A percentile compares a stretch with the other conserved stretches of the same genome.
Evolutionary conservation across 2,329 filamentous ascomycete species (phyloP).

Genomic region (Trichophyton simii): DNA sequence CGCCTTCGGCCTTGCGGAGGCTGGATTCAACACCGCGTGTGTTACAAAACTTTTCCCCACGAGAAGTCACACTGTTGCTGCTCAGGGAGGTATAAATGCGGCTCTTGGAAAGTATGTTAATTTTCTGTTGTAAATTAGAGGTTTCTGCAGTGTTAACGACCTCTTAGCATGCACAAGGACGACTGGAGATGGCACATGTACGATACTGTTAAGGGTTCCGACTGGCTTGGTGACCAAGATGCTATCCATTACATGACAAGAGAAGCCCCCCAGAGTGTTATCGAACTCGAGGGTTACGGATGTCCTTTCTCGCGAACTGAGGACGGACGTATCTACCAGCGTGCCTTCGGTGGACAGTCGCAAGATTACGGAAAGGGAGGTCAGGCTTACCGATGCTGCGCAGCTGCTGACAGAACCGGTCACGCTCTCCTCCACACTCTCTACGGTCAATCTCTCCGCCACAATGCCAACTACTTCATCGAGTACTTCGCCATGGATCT

Average conservation of each 20-base stretch:
- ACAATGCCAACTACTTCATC: slow-evolving; percentile 99
- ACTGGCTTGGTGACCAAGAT: slow-evolving; percentile 49
- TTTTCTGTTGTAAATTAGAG: neutral
- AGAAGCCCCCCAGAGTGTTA: slow-evolving; percentile 42
- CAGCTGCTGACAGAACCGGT: slow-evolving; percentile 89
- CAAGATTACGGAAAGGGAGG: slow-evolving; percentile 92
- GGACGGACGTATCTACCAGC: slow-evolving; percentile 32
- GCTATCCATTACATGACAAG: slow-evolving; percentile 49
- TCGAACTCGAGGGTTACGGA: slow-evolving; percentile 45
- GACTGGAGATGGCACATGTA: slow-evolving; percentile 51
- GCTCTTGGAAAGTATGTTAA: slow-evolving; percentile 39
- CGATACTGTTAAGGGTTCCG: slow-evolving; percentile 46
- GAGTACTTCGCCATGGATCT: slow-evolving; percentile 96
- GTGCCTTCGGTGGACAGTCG: slow-evolving; percentile 95
- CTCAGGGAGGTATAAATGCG: slow-evolving; percentile 54
- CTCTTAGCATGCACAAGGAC: slow-evolving; percentile 38
- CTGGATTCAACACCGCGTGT: slow-evolving; percentile 53
- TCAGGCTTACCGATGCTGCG: slow-evolving; percentile 94
- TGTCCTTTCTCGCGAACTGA: slow-evolving; percentile 38
- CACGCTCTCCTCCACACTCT: slow-evolving; percentile 97
- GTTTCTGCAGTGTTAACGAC: slow-evolving; percentile 8
- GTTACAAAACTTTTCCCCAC: slow-evolving; percentile 54
- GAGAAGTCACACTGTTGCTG: slow-evolving; percentile 53
- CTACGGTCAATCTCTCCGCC: slow-evolving; percentile 88
- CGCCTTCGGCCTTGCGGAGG: slow-evolving; percentile 51